Evolutionary conservation across 169 alveolate genomes (phyloP).

Genomic region (Condylostoma magnum): DNA sequence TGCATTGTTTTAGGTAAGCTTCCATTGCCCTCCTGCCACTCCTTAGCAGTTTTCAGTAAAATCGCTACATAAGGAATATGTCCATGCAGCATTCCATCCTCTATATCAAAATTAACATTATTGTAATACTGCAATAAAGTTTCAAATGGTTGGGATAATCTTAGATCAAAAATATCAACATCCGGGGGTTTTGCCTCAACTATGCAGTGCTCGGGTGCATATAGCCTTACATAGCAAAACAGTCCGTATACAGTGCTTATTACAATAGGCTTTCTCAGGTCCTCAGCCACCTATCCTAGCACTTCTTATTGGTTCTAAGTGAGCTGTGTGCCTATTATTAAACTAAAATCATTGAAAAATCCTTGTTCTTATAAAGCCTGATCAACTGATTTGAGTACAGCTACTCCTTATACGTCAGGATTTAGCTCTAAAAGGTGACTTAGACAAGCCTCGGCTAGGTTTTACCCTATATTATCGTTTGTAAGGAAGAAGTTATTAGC

Average conservation of each 20-base stretch:
- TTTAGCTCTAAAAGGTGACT: conserved; percentile 73
- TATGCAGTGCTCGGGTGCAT: conserved; percentile 61
- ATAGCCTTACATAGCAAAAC: conserved; percentile 65
- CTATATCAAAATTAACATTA: conserved; percentile 47
- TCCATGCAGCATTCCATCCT: conserved; percentile 57
- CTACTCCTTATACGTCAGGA: conserved; percentile 80
- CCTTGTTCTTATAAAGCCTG: conserved; percentile 25
- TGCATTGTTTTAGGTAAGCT: conserved; percentile 51
- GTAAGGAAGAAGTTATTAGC: conserved; percentile 78
- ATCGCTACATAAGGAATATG: conserved; percentile 83
- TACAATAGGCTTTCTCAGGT: conserved; percentile 44
- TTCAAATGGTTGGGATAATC: conserved; percentile 74
- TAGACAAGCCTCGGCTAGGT: conserved; percentile 61
- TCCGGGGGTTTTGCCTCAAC: conserved; percentile 74
- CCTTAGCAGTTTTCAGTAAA: conserved; percentile 54
- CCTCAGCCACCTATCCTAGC: conserved; percentile 42
- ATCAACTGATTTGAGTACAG: conserved; percentile 20
- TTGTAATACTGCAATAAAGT: conserved; percentile 62
- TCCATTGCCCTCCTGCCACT: conserved; percentile 51
- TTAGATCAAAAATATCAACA: conserved; percentile 56
- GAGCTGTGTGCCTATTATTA: conserved; percentile 53
- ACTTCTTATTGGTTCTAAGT: background rate
- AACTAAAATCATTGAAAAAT: conserved; percentile 25
- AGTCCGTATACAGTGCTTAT: conserved; percentile 71
- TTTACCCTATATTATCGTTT: conserved; percentile 55